Percentiles rank a stretch among this genome's conserved stretches.
These are phyloP conservation scores for Penicillium pancosmium DNA, from an alignment of 495 filamentous ascomycete species.

Conservation along the genomic window DNA sequence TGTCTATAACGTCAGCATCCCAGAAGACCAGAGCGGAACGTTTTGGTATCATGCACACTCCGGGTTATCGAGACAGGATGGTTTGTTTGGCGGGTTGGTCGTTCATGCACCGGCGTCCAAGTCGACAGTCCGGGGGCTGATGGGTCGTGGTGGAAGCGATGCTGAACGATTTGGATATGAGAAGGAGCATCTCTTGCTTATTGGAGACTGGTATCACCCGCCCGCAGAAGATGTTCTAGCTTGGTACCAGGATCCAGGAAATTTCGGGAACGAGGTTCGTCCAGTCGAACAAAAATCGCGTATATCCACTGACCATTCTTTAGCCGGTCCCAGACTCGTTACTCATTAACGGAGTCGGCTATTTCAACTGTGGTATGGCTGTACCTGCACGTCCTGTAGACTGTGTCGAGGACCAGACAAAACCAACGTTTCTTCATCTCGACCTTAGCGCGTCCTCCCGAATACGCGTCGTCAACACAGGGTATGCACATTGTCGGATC, in stretches of 20 bases:
- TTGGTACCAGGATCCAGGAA: constrained; percentile 49
- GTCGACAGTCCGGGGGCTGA: constrained; percentile 33
- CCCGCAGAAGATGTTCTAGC: constrained; percentile 40
- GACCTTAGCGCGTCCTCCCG: constrained; percentile 25
- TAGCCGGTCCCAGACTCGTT: constrained; percentile 56
- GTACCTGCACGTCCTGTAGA: constrained; percentile 50
- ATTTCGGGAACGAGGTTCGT: constrained; percentile 50
- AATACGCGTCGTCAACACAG: constrained; percentile 43
- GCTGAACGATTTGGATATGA: constrained; percentile 34
- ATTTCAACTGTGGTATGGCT: constrained; percentile 52
- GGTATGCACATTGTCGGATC: constrained; percentile 24
- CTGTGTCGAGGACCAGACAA: constrained; percentile 31
- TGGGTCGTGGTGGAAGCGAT: constrained; percentile 4
- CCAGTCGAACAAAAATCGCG: neutral
- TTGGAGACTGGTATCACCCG: constrained; percentile 59
- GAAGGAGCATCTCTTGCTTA: constrained; percentile 46
- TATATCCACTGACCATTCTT: neutral
- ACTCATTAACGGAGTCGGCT: constrained; percentile 51
- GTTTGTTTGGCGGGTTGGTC: constrained; percentile 70
- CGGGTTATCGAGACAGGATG: constrained; percentile 70
- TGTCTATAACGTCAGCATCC: constrained; percentile 76
- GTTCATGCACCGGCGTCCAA: constrained; percentile 60
- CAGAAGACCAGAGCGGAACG: constrained; percentile 70
- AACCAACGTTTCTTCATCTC: constrained; percentile 28
- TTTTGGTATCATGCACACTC: constrained; percentile 86